Conservation (phyloP, 2,329 filamentous ascomycete species). For the Nothophaeocryptopus gaeumannii region DNA sequence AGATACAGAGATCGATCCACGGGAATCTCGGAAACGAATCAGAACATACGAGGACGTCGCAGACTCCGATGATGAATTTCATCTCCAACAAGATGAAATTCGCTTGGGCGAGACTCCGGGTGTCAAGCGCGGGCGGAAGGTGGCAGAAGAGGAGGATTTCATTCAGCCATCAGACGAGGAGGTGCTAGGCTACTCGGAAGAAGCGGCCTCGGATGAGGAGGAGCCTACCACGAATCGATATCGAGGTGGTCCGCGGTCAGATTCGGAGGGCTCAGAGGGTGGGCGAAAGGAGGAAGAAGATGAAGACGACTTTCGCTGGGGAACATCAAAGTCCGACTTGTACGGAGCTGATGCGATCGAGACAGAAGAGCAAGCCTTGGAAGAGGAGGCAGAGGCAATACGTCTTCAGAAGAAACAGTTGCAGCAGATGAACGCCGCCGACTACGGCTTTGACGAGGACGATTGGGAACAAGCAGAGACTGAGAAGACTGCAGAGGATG, state of each 20-base stretch:
- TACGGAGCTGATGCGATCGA: conserved; percentile 81
- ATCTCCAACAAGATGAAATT: conserved; percentile 80
- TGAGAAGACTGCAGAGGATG: conserved; percentile 46
- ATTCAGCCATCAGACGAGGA: conserved; percentile 63
- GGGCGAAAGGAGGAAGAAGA: conserved; percentile 38
- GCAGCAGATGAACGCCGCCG: conserved; percentile 80
- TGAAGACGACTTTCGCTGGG: conserved; percentile 36
- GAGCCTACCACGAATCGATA: conserved; percentile 50
- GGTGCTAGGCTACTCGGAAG: conserved; percentile 51
- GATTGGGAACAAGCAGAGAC: conserved; percentile 67
- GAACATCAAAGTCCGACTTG: conserved; percentile 58
- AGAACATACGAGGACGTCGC: conserved; percentile 77
- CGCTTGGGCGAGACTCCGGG: conserved; percentile 77
- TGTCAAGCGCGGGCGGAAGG: conserved; percentile 71
- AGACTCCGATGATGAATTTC: conserved; percentile 92
- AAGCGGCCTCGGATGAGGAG: conserved; percentile 49
- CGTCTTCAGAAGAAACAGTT: conserved; percentile 88
- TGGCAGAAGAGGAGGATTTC: conserved; percentile 64
- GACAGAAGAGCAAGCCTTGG: conserved; percentile 71
- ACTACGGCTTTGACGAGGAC: conserved; percentile 88
- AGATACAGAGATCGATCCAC: conserved; percentile 12
- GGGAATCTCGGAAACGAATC: conserved; percentile 53
- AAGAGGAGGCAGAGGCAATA: conserved; percentile 88
- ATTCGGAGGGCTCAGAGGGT: conserved; percentile 79
- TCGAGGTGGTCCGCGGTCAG: conserved; percentile 62